Percentiles rank a stretch among this genome's conserved stretches.
phyloP scores from a whole-genome alignment of 164 flowering plant species.

The Nelumbo lutea region DNA sequence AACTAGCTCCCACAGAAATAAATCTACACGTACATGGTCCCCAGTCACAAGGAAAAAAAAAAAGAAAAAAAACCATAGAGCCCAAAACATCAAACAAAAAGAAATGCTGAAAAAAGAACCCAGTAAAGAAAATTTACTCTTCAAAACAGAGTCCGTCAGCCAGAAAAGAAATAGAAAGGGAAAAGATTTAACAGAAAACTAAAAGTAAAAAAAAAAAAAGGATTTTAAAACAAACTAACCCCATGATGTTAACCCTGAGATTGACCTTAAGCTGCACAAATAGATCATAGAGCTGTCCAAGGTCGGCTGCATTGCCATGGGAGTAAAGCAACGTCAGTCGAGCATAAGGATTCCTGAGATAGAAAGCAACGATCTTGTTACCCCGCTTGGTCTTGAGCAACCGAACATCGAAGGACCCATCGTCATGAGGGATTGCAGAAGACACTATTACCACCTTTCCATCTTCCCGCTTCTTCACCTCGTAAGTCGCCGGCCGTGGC shows the following conservation, averaged over 20 bases:
- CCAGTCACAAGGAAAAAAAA: neutral
- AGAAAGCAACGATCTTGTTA: constrained; percentile 82
- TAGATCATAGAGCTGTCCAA: constrained; percentile 92
- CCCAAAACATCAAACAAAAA: neutral
- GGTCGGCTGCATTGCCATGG: constrained; percentile 97
- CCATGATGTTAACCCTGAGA: constrained; percentile 90
- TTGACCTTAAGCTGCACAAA: constrained; percentile 88
- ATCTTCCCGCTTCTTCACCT: constrained; percentile 46
- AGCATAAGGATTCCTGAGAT: constrained; percentile 73
- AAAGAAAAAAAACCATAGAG: neutral
- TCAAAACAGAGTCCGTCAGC: neutral
- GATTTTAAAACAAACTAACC: constrained; percentile 37
- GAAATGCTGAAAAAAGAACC: neutral
- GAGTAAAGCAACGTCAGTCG: constrained; percentile 84
- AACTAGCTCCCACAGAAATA: no score
- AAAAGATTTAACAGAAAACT: neutral
- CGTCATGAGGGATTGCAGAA: constrained; percentile 41
- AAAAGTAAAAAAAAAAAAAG: neutral
- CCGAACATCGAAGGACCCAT: constrained; percentile 57
- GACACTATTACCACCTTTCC: constrained; percentile 47
- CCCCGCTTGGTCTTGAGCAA: constrained; percentile 66
- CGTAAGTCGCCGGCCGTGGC: constrained; percentile 77
- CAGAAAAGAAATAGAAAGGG: neutral
- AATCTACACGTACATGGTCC: neutral
- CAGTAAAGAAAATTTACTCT: neutral